Evolutionary conservation across 345 rosid species (phyloP), one percentile per base, ranked within the genome.

Genomic region (Cardamine chenopodiifolia): DNA sequence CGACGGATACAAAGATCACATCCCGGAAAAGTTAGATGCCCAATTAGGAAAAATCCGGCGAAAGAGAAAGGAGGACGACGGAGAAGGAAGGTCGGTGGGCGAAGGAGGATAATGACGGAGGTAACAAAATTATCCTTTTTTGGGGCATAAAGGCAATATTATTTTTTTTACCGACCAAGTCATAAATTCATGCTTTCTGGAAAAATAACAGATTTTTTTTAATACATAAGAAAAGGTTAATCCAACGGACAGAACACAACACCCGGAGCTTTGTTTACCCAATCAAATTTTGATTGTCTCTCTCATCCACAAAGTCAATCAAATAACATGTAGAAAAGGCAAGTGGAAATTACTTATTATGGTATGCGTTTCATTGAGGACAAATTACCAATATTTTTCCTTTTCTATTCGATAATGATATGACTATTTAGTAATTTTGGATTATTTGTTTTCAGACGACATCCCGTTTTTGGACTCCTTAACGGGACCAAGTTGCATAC

Each of bases 41-140:
- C 3, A 34, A 34, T 25, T 14, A 10, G 65, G 71, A 3, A 28
- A 68, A 4, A 50, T 22, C 62, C 74, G 70, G 63, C 57, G 49
- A 54, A 8, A 31, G 74, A 25, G 34, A 17, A 49, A 60, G 32
- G 4, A 61, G 23, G 76, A 63, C 67, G 80, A 47, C 80, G 76
- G 80, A 64, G 76, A 64, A 22, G 29, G 53, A 55, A 48, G 67
- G 71, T 53, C 71, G 71, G 75, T 62, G 29, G 29, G 75, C 10
- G 26, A 25, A 1, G 3, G 26, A 25, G 44, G 75, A 76, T 63
- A 62, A 76, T 42, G 79, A 76, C 79, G 40, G 59, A 62, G 31
- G 18, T 20, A 59, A 19, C 31, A 45, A 76, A 64, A 56, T 63
- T 56, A 56, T 71, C 67, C 28, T 35, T 70, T 64, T 64, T 35